phyloP scores from a whole-genome alignment of 2,329 filamentous ascomycete species.

The Aspergillus spinulosporus region DNA sequence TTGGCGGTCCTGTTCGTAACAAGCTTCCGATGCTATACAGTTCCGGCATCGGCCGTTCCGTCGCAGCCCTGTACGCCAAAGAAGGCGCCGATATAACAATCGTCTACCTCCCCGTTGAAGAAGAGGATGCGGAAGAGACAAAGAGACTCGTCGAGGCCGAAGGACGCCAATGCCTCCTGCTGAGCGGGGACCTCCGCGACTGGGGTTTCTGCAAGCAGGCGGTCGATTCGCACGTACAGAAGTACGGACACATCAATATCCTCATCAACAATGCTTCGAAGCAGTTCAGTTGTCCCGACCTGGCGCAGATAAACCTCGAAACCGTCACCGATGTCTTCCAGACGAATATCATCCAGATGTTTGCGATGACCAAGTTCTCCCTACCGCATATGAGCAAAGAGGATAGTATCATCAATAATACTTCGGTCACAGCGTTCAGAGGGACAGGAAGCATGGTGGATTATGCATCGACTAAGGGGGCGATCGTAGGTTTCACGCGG shows the following conservation, averaged over 20 bases:
- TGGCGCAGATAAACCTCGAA: conserved; percentile 56
- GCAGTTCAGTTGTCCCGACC: conserved; percentile 56
- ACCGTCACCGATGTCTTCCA: conserved; percentile 59
- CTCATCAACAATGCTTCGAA: conserved; percentile 62
- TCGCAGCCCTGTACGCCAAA: conserved; percentile 58
- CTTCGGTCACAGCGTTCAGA: conserved; percentile 56
- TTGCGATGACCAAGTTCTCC: conserved; percentile 60
- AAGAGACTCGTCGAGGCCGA: conserved; percentile 55
- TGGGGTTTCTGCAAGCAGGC: conserved; percentile 53
- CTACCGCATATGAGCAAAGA: conserved; percentile 57
- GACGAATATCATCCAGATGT: conserved; percentile 59
- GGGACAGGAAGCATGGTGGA: conserved; percentile 55
- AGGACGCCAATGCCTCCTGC: conserved; percentile 49
- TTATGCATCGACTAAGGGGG: conserved; percentile 60
- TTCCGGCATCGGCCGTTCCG: conserved; percentile 57
- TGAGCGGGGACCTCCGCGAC: conserved; percentile 53
- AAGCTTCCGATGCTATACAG: conserved; percentile 27
- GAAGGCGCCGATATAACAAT: conserved; percentile 61
- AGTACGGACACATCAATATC: conserved; percentile 47
- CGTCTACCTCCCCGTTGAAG: conserved; percentile 57
- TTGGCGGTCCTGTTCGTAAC: too few species aligned
- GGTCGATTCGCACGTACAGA: conserved; percentile 56
- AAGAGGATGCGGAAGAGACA: conserved; percentile 57
- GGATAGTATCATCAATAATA: conserved; percentile 58
- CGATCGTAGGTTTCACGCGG: conserved; percentile 58